Evolutionary conservation across 1,139 yeast species (phyloP), one percentile per base, ranked within the genome.

Genomic region (Saccharomyces hybrid): DNA sequence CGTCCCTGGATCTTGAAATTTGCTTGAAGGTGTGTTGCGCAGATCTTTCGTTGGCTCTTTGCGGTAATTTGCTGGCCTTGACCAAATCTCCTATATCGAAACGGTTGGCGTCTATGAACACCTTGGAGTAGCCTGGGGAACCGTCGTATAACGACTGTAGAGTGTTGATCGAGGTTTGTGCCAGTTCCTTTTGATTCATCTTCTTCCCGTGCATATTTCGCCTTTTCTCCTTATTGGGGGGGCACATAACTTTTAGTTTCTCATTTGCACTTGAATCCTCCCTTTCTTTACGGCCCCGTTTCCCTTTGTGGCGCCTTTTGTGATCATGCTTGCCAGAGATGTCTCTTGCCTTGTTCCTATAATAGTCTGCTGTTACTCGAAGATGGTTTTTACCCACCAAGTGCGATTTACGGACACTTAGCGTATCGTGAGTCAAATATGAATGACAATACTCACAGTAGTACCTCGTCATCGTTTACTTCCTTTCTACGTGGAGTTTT

Each of bases 361-460:
- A 90, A 72, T 88, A 90, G 57, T 85, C 87, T 56, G 90, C 83
- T 56, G 87, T 88, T 56, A 81, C 77, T 61, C 81, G 79, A 51
- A 88, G 76, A 69, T 91, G 98, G 67, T 87, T 85, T 64, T 82
- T 81, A 13, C 98, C 98, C 50, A 80, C 74, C 51, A 88, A 72
- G 70, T 91, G 98, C 47, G 91, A 84, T 65, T 86, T 84, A 47
- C 96, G 74, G 53, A 90, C 97, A 72, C 95, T 86, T 67, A 83
- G 76, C 31, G 96, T 86, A 70, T 89, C 96, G 66, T 90, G 97
- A 1, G 96, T 90, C 57, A 90, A 75, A 64, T 86, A 85, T 26
- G 90, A 82, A 70, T 84, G 84, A 69, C 97, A 90, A 67, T 89
- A 90, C 64, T 87, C 95, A 71, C 97, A 90, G 71, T 85, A 87